These are phyloP conservation scores for Hyaloraphidium curvatum DNA, from an alignment of 192 early-diverging fungal genomes.

Conservation along the genomic window DNA sequence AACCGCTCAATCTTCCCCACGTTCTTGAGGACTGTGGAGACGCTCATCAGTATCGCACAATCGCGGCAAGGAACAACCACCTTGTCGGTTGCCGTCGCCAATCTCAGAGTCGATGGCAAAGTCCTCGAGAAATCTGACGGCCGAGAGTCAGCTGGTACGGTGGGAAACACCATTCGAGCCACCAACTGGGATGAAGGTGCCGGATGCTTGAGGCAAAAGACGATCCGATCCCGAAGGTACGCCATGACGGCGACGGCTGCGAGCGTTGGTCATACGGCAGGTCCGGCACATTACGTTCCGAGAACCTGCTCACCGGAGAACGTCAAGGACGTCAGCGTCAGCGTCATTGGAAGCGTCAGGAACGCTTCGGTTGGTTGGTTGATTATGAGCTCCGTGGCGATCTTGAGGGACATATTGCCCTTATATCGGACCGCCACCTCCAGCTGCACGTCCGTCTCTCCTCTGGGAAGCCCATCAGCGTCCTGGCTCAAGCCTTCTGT, in stretches of 20 bases:
- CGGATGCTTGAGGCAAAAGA: conserved; percentile 49
- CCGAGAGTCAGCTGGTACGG: background rate
- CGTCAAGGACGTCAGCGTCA: conserved; percentile 45
- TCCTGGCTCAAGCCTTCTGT: conserved; percentile 15
- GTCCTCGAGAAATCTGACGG: conserved; percentile 28
- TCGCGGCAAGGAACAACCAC: conserved; percentile 8
- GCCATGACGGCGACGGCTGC: conserved; percentile 44
- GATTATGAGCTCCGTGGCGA: conserved; percentile 46
- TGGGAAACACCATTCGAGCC: background rate
- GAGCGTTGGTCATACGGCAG: background rate
- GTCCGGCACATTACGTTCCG: background rate
- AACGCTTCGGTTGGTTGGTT: conserved; percentile 59
- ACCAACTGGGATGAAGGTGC: conserved; percentile 21
- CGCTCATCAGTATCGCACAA: background rate
- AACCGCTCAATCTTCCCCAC: conserved; percentile 65
- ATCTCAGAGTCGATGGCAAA: conserved; percentile 38
- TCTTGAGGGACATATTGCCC: conserved; percentile 49
- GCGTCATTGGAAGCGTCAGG: conserved; percentile 46
- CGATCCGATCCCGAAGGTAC: conserved; percentile 38
- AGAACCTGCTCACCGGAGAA: conserved; percentile 28
- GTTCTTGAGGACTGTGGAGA: conserved; percentile 44
- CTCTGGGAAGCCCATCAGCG: conserved; percentile 11
- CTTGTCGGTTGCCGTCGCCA: conserved; percentile 29
- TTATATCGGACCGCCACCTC: conserved; percentile 38
- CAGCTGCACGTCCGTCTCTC: conserved; percentile 44